Evolutionary conservation across 2,329 filamentous ascomycete species (phyloP).

Genomic region (Hypocrella siamensis): DNA sequence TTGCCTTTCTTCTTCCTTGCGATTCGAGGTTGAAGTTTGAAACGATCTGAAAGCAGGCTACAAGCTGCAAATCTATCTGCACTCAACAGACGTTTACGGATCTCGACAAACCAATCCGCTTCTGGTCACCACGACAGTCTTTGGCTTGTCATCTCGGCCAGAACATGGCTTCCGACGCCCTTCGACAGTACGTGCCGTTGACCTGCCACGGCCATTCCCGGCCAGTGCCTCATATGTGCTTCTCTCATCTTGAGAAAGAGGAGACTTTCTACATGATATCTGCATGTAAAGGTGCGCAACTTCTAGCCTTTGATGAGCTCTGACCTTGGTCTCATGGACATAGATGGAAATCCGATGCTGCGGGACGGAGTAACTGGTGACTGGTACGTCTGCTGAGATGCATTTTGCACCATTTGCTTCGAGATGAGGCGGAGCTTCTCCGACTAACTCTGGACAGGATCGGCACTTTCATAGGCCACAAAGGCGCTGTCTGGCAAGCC

Average conservation of each 20-base stretch:
- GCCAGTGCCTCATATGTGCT: constrained; percentile 80
- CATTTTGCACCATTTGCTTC: too few relatives aligned
- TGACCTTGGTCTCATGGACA: neutral
- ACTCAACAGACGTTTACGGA: too few relatives aligned
- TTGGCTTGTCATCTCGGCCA: neutral
- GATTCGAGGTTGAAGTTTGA: too few relatives aligned
- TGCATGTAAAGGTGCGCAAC: constrained; percentile 70
- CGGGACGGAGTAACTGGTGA: constrained; percentile 91
- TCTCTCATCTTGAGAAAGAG: constrained; percentile 69
- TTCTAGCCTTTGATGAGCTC: too few relatives aligned
- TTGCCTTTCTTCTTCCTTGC: too few relatives aligned
- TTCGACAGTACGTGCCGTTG: constrained; percentile 60
- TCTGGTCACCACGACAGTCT: neutral
- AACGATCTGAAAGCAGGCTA: too few relatives aligned
- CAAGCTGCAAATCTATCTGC: too few relatives aligned
- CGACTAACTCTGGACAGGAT: constrained; percentile 47
- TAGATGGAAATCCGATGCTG: constrained; percentile 97
- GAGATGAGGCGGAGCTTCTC: neutral
- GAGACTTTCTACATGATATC: constrained; percentile 86
- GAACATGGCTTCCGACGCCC: constrained; percentile 18
- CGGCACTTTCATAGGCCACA: constrained; percentile 94
- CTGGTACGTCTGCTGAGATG: constrained; percentile 53
- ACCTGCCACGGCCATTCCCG: constrained; percentile 92
- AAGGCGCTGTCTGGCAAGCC: constrained; percentile 95
- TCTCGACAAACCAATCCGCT: neutral